Percentiles rank a stretch among this genome's conserved stretches.
These are phyloP conservation scores for Ceratocystis harringtonii DNA, from an alignment of 2,329 filamentous ascomycete genomes.

Conservation along the genomic window DNA sequence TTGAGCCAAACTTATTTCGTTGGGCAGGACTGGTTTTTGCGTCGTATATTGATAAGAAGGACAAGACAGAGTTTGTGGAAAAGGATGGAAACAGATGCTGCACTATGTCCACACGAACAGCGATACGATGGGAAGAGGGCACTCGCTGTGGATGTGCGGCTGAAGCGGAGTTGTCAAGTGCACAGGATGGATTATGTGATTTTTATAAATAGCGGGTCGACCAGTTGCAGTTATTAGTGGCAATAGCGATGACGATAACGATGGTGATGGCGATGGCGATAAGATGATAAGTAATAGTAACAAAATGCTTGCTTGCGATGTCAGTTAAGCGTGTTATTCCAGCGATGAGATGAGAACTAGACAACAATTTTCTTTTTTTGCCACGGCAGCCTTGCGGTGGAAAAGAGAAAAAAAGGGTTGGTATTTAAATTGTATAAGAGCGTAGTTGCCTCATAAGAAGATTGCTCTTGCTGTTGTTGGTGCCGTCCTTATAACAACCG, in stretches of 20 bases:
- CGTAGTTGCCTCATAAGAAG: background rate
- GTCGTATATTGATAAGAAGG: background rate
- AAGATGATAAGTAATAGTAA: background rate
- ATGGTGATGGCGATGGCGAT: background rate
- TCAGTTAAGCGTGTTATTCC: background rate
- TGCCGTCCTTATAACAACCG: background rate
- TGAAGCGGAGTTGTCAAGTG: too few relatives aligned
- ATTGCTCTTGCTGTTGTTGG: slow-evolving; percentile 1
- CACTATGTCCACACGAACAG: background rate
- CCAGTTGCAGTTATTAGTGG: background rate
- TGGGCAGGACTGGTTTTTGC: background rate
- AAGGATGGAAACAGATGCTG: background rate
- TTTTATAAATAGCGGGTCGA: background rate
- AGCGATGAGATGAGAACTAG: background rate
- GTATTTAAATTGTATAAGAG: background rate
- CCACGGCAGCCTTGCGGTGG: background rate
- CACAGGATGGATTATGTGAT: too few relatives aligned
- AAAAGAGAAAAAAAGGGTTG: background rate
- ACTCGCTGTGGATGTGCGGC: background rate
- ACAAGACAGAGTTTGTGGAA: background rate
- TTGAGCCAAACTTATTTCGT: background rate
- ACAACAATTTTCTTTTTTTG: background rate
- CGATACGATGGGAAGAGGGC: background rate
- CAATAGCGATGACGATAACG: background rate
- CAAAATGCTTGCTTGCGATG: background rate